Base-by-base conservation (phyloP, 1,139 yeast genomes). In the Yamadazyma triangularis region DNA sequence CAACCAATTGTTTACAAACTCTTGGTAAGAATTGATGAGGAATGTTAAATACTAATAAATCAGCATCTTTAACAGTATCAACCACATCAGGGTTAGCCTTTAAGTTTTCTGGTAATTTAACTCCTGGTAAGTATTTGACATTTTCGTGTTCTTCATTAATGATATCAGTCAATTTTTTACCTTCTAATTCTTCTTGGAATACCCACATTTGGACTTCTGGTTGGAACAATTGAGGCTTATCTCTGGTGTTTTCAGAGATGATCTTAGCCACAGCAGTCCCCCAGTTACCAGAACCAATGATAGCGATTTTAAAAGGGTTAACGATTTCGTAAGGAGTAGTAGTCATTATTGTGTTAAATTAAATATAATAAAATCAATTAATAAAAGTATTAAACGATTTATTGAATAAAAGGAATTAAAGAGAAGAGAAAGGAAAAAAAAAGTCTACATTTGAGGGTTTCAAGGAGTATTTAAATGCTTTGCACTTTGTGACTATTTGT, bases 211-310 rank as follows among this genome's bases (percentile, higher is more conserved):
- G 58, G 15, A 68, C 70, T 28, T 58, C 46, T 33, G 49, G 62
- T 29, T 51, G 48, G 45, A 68, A 68, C 38, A 65, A 45, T 34
- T 58, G 59, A 5, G 72, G 68, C 42, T 65, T 58, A 13, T 61
- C 57, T 13, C 47, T 44, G 22, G 70, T 58, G 49, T 68, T 68
- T 47, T 68, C 73, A 13, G 73, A 70, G 15, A 66, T 38, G 26
- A 68, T 59, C 42, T 68, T 68, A 33, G 74, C 73, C 30, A 68
- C 63, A 27, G 73, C 64, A 31, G 73, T 68, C 23, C 73, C 74
- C 73, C 73, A 68, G 45, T 67, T 68, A 21, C 74, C 73, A 16
- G 72, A 64, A 13, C 74, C 74, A 37, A 68, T 57, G 15, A 68
- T 65, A 33, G 69, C 61, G 26, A 68, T 54, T 40, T 51, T 56